A percentile compares a stretch with the other conserved stretches of the same genome.
phyloP scores from a whole-genome alignment of 1,284 basidiomycete genomes.

The Apiotrichum domesticum region DNA sequence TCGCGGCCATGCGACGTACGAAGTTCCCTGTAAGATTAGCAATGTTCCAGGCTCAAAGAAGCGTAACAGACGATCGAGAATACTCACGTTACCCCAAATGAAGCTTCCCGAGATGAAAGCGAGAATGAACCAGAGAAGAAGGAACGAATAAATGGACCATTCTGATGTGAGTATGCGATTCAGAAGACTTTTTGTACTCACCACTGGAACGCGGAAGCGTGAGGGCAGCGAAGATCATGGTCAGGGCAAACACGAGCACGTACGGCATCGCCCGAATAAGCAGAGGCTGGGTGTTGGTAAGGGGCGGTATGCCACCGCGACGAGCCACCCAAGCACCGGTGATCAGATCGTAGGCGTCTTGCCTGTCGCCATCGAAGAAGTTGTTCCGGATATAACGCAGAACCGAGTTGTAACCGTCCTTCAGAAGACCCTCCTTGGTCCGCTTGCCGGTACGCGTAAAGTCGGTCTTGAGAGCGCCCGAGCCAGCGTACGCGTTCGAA shows the following conservation, averaged over 20 bases:
- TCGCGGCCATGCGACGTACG: conserved; percentile 89
- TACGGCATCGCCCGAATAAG: conserved; percentile 84
- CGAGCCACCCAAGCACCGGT: conserved; percentile 83
- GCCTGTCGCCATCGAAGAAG: conserved; percentile 90
- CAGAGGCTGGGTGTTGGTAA: conserved; percentile 72
- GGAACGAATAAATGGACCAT: conserved; percentile 54
- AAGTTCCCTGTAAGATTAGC: conserved; percentile 35
- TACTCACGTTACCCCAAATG: conserved; percentile 60
- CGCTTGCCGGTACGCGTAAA: conserved; percentile 91
- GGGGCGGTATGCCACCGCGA: conserved; percentile 61
- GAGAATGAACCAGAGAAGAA: conserved; percentile 68
- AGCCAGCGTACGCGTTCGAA: conserved; percentile 86
- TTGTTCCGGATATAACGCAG: conserved; percentile 94
- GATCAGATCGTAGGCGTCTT: conserved; percentile 90
- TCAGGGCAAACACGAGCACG: conserved; percentile 68
- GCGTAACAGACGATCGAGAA: too few species aligned
- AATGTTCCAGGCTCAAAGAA: too few species aligned
- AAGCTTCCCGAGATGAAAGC: conserved; percentile 59
- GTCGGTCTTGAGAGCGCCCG: conserved; percentile 94
- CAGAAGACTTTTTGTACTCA: conserved; percentile 45
- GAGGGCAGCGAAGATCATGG: conserved; percentile 78
- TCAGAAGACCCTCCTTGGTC: conserved; percentile 67
- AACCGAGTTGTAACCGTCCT: conserved; percentile 82
- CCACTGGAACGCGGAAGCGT: conserved; percentile 77
- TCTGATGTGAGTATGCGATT: conserved; percentile 14